Conservation (phyloP, 2,329 filamentous ascomycete genomes). For the Fusarium sambucinum region DNA sequence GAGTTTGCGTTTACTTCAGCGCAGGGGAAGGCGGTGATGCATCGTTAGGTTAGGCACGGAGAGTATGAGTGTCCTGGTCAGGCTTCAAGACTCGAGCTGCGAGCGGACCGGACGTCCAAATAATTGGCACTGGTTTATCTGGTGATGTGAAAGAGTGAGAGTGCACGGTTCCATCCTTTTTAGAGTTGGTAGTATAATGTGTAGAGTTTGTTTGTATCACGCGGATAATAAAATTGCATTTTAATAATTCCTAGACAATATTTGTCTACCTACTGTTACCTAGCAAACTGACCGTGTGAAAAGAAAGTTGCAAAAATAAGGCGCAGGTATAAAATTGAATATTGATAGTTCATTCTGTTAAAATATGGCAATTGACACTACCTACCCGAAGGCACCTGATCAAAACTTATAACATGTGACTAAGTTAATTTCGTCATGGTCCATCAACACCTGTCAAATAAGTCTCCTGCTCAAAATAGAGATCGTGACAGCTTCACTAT, state of each 20-base stretch:
- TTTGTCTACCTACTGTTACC: background rate
- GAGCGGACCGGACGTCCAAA: conserved; percentile 22
- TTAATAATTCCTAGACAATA: background rate
- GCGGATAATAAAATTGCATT: conserved; percentile 7
- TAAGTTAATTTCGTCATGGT: background rate
- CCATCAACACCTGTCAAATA: conserved; percentile 7
- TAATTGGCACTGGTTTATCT: conserved; percentile 10
- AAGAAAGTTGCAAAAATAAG: conserved; percentile 4
- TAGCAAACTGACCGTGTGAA: background rate
- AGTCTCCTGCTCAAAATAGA: conserved; percentile 3
- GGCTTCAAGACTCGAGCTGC: conserved; percentile 40
- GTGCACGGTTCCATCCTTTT: conserved; percentile 14
- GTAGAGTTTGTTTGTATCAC: conserved; percentile 23
- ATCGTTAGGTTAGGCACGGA: conserved; percentile 48
- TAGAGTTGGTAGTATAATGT: conserved; percentile 10
- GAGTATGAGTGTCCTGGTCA: conserved; percentile 37
- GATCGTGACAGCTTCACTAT: conserved; percentile 19
- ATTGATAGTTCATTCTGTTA: background rate
- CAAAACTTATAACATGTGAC: background rate
- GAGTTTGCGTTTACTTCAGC: conserved; percentile 42
- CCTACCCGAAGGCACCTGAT: background rate
- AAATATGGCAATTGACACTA: background rate
- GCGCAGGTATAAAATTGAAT: background rate
- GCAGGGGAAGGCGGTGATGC: conserved; percentile 47
- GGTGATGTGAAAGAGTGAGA: conserved; percentile 26